Conservation (phyloP, 176 grass and related monocot species). For the Oryza glumipatula region DNA sequence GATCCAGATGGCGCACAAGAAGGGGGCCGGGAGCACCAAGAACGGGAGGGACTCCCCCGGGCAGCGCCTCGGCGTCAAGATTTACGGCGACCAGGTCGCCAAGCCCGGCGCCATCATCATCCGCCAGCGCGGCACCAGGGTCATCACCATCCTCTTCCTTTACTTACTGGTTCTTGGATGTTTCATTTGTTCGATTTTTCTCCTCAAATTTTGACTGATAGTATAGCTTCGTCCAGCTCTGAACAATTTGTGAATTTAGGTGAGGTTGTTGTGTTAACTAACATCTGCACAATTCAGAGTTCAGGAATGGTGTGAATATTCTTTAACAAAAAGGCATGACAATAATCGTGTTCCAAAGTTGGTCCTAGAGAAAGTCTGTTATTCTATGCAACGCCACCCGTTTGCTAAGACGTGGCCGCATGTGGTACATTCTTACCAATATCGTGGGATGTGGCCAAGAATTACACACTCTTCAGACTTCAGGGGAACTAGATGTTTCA, state of each 20-base stretch:
- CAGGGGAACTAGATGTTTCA: neutral
- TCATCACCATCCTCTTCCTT: neutral
- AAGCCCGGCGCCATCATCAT: constrained; percentile 96
- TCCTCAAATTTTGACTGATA: neutral
- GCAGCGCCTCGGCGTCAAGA: constrained; percentile 91
- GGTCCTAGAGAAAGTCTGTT: neutral
- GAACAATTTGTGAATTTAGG: neutral
- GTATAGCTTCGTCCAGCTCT: neutral
- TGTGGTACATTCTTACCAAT: neutral
- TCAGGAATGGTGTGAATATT: neutral
- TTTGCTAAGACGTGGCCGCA: neutral
- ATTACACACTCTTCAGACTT: neutral
- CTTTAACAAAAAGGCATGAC: neutral
- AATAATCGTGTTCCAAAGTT: neutral
- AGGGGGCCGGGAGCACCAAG: constrained; percentile 95
- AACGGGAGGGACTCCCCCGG: constrained; percentile 90
- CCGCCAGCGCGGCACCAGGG: constrained; percentile 96
- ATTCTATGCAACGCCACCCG: neutral
- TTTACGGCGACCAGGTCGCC: constrained; percentile 91
- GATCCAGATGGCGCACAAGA: constrained; percentile 97
- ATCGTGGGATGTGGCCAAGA: neutral
- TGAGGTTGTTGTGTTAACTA: neutral
- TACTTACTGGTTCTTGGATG: neutral
- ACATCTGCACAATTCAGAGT: neutral
- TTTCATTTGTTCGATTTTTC: neutral